Evolutionary conservation across 2,329 filamentous ascomycete species (phyloP), one percentile per base, ranked within the genome.

Genomic region (Biscogniauxia sp.): DNA sequence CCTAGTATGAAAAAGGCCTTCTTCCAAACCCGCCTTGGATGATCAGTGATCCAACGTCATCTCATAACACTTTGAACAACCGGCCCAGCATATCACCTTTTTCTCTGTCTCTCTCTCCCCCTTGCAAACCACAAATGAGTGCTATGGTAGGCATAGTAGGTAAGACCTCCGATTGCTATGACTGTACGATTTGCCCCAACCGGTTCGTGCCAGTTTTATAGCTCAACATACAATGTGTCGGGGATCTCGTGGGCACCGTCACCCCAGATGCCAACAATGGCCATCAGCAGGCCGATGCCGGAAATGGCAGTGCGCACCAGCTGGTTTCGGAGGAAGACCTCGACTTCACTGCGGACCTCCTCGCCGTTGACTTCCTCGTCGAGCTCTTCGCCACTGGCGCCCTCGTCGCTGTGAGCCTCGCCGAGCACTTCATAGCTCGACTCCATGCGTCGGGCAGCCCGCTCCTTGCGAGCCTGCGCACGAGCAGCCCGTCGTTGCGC

Each of bases 391-490:
- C 79, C 79, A 37, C 79, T 78, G 13, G 69, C 74, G 67, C 84
- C 86, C 75, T 82, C 82, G 70, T 80, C 80, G 65, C 79, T 82
- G 52, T 77, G 75, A 2, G 76, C 73, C 54, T 76, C 77, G 51
- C 83, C 80, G 23, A 90, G 78, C 9, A 90, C 84, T 76, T 92
- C 88, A 76, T 90, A 91, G 80, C 86, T 91, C 53, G 85, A 83
- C 74, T 92, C 89, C 80, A 91, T 84, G 63, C 80, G 80, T 62
- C 62, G 76, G 70, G 63, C 72, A 55, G 62, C 67, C 62, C 70
- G 72, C 26, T 73, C 70, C 58, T 57, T 67, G 61, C 69, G 71
- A 20, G 68, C 67, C 57, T 69, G 66, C 65, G 72, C 62, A 59
- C 72, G 54, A 61, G 68, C 67, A 32, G 70, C 70, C 63, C 71